A percentile compares a stretch with the other conserved stretches of the same genome.
phyloP scores from a whole-genome alignment of 805 yeast species.

The Dipodascopsis uninucleata region DNA sequence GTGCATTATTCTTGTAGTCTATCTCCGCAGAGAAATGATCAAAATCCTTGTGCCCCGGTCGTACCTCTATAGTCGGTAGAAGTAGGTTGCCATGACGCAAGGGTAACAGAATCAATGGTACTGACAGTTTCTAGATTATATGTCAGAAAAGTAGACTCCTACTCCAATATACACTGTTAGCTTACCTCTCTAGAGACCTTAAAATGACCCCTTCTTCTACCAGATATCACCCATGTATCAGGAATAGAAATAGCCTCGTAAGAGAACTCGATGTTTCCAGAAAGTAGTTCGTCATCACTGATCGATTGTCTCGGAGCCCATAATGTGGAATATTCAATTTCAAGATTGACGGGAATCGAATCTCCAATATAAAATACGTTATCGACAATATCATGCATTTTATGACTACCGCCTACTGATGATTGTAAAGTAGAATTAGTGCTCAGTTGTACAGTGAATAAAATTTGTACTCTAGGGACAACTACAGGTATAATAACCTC shows the following conservation, averaged over 20 bases:
- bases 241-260: slow-evolving; percentile 49
- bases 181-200: slow-evolving; percentile 4
- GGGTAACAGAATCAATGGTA: slow-evolving; percentile 60
- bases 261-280: slow-evolving; percentile 38
- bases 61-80: slow-evolving; percentile 60
- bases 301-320: slow-evolving; percentile 40
- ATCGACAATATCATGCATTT: slow-evolving; percentile 24
- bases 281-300: background rate
- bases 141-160: slow-evolving; percentile 23
- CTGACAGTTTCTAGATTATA: slow-evolving; percentile 16
- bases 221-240: slow-evolving; percentile 80
- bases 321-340: slow-evolving; percentile 43
- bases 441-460: slow-evolving; percentile 54
- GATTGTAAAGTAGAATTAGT: slow-evolving; percentile 5
- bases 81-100: slow-evolving; percentile 67
- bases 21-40: slow-evolving; percentile 50
- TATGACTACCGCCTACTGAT: too few relatives aligned
- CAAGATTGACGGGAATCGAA: slow-evolving; percentile 48
- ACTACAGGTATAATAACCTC: slow-evolving; percentile 53
- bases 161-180: slow-evolving; percentile 29
- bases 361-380: slow-evolving; percentile 58
- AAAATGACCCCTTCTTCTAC: slow-evolving; percentile 56
- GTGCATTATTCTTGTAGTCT: slow-evolving; percentile 64
- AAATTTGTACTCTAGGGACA: slow-evolving; percentile 55
- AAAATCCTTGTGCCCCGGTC: slow-evolving; percentile 31